Conservation (phyloP, 2,329 filamentous ascomycete genomes). For the Zymoseptoria pseudotritici region DNA sequence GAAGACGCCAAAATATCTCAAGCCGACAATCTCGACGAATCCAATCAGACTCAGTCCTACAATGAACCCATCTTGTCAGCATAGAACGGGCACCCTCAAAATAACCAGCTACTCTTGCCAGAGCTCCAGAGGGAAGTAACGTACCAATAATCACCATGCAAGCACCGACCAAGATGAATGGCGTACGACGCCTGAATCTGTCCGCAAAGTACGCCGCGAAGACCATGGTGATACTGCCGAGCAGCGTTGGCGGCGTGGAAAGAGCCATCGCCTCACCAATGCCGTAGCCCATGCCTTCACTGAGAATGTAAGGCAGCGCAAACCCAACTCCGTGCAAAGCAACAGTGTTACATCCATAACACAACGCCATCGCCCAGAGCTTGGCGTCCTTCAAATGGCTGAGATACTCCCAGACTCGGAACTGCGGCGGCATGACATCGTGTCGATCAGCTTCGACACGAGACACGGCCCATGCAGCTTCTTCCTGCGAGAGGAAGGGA, state of each 20-base stretch:
- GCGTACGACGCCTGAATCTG: constrained; percentile 18
- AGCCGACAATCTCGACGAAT: constrained; percentile 20
- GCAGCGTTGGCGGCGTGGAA: constrained; percentile 39
- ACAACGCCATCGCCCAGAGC: constrained; percentile 5
- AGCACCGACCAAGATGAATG: constrained; percentile 16
- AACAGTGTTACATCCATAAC: neutral
- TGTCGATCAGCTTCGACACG: constrained; percentile 7
- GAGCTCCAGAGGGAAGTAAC: neutral
- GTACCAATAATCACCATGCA: constrained; percentile 7
- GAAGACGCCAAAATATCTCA: constrained; percentile 26
- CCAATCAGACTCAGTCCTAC: constrained; percentile 16
- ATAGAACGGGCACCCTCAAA: neutral
- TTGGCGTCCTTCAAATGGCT: constrained; percentile 3
- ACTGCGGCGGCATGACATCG: constrained; percentile 6
- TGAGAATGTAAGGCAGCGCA: constrained; percentile 8
- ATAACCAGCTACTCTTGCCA: neutral
- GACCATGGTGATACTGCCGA: constrained; percentile 18
- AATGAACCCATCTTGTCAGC: constrained; percentile 1
- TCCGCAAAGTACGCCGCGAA: constrained; percentile 20
- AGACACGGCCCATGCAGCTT: constrained; percentile 7
- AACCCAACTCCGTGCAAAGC: constrained; percentile 7
- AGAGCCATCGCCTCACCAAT: constrained; percentile 37
- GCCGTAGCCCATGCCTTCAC: constrained; percentile 33
- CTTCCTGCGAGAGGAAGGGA: constrained; percentile 3
- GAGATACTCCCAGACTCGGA: constrained; percentile 2